Evolutionary conservation across 768 basidiomycete species (phyloP).

Genomic region (Boletellus sp.): DNA sequence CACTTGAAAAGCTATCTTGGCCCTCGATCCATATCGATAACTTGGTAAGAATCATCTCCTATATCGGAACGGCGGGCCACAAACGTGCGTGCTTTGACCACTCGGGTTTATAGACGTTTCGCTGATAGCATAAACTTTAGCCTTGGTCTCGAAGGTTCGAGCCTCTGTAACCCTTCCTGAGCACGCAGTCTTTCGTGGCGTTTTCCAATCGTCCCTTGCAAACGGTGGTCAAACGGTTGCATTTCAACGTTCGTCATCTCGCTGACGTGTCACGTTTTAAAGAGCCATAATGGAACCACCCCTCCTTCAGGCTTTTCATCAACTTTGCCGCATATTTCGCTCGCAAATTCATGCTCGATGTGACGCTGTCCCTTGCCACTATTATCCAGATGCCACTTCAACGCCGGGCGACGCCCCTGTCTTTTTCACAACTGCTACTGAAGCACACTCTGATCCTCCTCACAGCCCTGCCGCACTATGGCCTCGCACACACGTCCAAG

Average conservation of each 20-base stretch:
- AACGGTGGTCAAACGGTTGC: background rate
- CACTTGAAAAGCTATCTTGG: slow-evolving; percentile 1
- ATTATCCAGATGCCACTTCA: background rate
- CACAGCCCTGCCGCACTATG: slow-evolving; percentile 12
- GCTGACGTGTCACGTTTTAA: too few species aligned
- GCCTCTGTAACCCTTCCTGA: background rate
- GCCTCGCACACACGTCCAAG: slow-evolving; percentile 19
- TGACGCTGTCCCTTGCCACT: background rate
- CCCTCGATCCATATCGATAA: slow-evolving; percentile 9
- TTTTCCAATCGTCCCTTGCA: background rate
- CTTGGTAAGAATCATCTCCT: slow-evolving; percentile 11
- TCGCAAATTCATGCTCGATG: too few species aligned
- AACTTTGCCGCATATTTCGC: too few species aligned
- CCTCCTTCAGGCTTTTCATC: too few species aligned
- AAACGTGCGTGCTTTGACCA: slow-evolving; percentile 4
- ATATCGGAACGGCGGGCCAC: background rate
- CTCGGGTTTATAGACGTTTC: slow-evolving; percentile 34
- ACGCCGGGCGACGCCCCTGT: slow-evolving; percentile 35
- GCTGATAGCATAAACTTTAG: slow-evolving; percentile 28
- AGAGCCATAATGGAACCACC: too few species aligned
- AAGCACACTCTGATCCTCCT: slow-evolving; percentile 17
- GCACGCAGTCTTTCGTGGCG: background rate
- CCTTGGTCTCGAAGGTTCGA: background rate
- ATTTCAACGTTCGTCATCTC: too few species aligned
- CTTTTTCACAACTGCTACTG: slow-evolving; percentile 38